Evolutionary conservation across 225 moss, liverwort and hornwort genomes (phyloP).

Genomic region (Pseudoscleropodium purum): DNA sequence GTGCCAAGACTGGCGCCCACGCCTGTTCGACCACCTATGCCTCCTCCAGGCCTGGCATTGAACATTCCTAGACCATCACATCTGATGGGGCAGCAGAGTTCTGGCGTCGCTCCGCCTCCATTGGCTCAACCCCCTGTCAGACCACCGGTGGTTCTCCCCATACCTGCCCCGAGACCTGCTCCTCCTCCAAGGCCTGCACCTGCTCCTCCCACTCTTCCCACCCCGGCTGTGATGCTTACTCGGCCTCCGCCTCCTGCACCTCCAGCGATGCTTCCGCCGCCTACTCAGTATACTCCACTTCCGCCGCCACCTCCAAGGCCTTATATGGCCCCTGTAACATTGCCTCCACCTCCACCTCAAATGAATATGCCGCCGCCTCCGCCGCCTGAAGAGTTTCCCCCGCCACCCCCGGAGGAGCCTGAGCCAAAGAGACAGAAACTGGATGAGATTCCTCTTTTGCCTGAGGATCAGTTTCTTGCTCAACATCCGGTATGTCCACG

Average conservation of each 20-base stretch:
- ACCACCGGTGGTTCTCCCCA: conserved; percentile 63
- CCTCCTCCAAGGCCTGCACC: conserved; percentile 53
- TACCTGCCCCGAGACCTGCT: conserved; percentile 48
- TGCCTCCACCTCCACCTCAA: conserved; percentile 84
- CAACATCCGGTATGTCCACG: conserved; percentile 82
- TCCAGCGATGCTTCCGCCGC: conserved; percentile 42
- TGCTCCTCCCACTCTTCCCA: conserved; percentile 46
- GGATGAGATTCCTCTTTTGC: conserved; percentile 71
- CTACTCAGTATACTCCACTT: conserved; percentile 43
- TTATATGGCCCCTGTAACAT: conserved; percentile 44
- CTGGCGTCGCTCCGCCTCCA: conserved; percentile 18
- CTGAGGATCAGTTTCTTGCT: conserved; percentile 95
- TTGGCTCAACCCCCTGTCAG: conserved; percentile 48
- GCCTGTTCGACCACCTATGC: conserved; percentile 85
- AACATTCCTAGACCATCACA: conserved; percentile 86
- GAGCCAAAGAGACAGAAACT: conserved; percentile 97
- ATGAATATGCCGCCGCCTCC: conserved; percentile 89
- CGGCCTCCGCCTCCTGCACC: conserved; percentile 71
- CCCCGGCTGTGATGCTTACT: conserved; percentile 54
- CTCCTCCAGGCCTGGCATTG: conserved; percentile 84
- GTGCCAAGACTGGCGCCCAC: conserved; percentile 90
- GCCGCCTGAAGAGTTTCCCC: conserved; percentile 88
- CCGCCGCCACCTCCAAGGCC: conserved; percentile 75
- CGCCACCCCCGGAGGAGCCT: conserved; percentile 96
- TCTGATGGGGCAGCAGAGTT: conserved; percentile 39